Percentiles rank a stretch among this genome's conserved stretches.
phyloP scores from a whole-genome alignment of 2,329 filamentous ascomycete species.

The Xylaria hypoxylon region DNA sequence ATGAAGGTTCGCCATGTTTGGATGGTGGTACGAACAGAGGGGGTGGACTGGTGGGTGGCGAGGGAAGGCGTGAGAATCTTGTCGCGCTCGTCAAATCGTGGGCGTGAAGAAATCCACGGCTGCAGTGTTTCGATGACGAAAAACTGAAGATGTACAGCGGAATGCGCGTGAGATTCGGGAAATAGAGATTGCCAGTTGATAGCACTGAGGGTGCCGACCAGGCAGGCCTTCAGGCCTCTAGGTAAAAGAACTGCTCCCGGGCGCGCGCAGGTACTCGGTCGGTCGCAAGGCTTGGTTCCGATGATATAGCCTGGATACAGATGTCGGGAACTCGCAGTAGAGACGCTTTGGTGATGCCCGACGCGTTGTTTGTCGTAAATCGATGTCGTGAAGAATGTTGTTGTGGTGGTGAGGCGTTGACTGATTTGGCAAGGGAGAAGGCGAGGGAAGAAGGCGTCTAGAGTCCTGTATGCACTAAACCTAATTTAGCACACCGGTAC shows the following conservation, averaged over 20 bases:
- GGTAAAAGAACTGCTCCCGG: slow-evolving; percentile 42
- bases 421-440: slow-evolving; percentile 36
- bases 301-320: slow-evolving; percentile 48
- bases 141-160: slow-evolving; percentile 39
- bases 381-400: slow-evolving; percentile 53
- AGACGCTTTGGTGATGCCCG: slow-evolving; percentile 59
- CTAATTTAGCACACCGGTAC: slow-evolving; percentile 42
- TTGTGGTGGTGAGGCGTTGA: slow-evolving; percentile 56
- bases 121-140: slow-evolving; percentile 34
- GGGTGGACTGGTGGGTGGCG: slow-evolving; percentile 35
- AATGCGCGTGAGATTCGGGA: slow-evolving; percentile 48
- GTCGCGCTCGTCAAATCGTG: slow-evolving; percentile 42
- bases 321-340: slow-evolving; percentile 51
- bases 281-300: slow-evolving; percentile 47
- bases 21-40: slow-evolving; percentile 38
- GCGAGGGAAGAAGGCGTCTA: slow-evolving; percentile 44
- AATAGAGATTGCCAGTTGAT: slow-evolving; percentile 48
- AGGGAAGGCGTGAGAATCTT: slow-evolving; percentile 11
- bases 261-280: slow-evolving; percentile 40
- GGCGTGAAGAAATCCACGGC: not conserved
- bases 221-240: slow-evolving; percentile 55
- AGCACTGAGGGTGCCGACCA: slow-evolving; percentile 56
- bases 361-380: slow-evolving; percentile 63
- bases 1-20: slow-evolving; percentile 89
- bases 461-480: slow-evolving; percentile 52